phyloP scores from a whole-genome alignment of 345 rosid species.

The Jatropha curcas region DNA sequence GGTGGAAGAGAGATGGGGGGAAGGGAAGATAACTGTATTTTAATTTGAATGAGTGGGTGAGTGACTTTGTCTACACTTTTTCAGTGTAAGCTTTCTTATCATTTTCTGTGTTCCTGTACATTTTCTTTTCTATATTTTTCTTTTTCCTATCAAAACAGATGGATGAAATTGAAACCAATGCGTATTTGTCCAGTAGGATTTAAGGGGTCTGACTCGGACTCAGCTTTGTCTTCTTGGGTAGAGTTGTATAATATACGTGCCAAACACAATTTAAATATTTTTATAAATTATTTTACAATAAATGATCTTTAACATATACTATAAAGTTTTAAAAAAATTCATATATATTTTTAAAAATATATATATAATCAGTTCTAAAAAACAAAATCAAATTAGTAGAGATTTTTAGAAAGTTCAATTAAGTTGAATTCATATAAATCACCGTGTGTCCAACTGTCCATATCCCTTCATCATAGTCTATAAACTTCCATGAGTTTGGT shows the following conservation, averaged over 20 bases:
- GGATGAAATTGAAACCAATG: background rate
- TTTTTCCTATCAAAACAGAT: slow-evolving; percentile 15
- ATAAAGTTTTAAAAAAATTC: no score
- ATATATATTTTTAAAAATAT: no score
- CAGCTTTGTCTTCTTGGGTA: slow-evolving; percentile 11
- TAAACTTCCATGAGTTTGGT: slow-evolving; percentile 17
- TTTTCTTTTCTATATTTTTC: background rate
- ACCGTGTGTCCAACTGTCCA: no score
- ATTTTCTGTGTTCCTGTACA: slow-evolving; percentile 8
- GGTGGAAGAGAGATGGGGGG: slow-evolving; percentile 18
- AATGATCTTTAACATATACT: no score
- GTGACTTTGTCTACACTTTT: slow-evolving; percentile 27
- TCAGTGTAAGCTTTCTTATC: slow-evolving; percentile 10
- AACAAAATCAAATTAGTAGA: no score
- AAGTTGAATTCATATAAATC: no score
- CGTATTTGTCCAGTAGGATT: slow-evolving; percentile 8
- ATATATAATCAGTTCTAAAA: no score
- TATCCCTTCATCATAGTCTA: no score
- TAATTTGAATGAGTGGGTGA: slow-evolving; percentile 32
- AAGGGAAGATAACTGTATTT: slow-evolving; percentile 34
- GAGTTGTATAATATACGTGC: background rate
- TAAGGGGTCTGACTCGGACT: slow-evolving; percentile 4
- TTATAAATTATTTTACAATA: no score
- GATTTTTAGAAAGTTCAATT: no score
- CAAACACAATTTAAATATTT: no score